Percentiles rank a stretch among this genome's conserved stretches.
These are phyloP conservation scores for Euphrasia arctica DNA, from an alignment of 305 asterid species.

Conservation along the genomic window DNA sequence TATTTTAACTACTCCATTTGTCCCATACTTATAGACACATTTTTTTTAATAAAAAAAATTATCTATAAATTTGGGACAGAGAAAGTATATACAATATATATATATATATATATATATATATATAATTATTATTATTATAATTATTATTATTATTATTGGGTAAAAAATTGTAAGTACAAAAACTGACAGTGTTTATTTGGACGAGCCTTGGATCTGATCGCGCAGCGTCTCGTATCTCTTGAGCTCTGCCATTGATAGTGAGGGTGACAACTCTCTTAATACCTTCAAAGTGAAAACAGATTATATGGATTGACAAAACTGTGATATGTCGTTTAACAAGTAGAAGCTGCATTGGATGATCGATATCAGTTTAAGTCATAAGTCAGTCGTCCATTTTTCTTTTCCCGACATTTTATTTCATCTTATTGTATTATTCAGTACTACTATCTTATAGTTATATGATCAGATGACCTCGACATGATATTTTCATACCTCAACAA, in stretches of 20 bases:
- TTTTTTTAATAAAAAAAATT: no score
- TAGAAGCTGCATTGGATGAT: neutral
- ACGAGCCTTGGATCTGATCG: slow-evolving; percentile 79
- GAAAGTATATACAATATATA: no score
- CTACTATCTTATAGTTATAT: no score
- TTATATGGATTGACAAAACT: neutral
- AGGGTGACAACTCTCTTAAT: slow-evolving; percentile 76
- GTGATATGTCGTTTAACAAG: neutral
- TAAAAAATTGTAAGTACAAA: neutral
- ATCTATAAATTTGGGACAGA: no score
- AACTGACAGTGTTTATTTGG: slow-evolving; percentile 39
- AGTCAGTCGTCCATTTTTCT: neutral
- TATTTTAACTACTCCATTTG: no score
- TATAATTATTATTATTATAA: no score
- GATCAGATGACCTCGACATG: no score
- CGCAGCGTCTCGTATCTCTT: slow-evolving; percentile 76
- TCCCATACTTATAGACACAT: no score
- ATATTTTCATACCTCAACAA: slow-evolving; percentile 54
- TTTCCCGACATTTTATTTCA: neutral
- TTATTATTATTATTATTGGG: slow-evolving; percentile 4
- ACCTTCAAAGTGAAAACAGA: slow-evolving; percentile 43
- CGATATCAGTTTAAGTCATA: neutral
- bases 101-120: no score
- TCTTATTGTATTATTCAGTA: neutral
- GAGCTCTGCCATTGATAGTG: slow-evolving; percentile 86